These are phyloP conservation scores for Nicotiana tomentosiformis DNA, from an alignment of 257 asterid species.

Conservation along the genomic window DNA sequence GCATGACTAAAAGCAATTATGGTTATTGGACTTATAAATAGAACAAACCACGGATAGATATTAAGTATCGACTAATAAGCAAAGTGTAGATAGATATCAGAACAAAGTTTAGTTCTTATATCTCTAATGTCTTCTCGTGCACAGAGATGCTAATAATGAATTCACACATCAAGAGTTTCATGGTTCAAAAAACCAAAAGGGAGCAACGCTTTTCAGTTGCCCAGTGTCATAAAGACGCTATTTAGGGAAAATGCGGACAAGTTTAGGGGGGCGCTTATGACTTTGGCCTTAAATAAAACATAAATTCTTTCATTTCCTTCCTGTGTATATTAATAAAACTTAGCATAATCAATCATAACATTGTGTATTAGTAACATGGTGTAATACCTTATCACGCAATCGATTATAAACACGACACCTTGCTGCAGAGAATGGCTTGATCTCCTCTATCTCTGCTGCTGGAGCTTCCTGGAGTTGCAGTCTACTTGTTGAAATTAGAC, in stretches of 20 bases:
- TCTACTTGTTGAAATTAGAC: conserved; percentile 79
- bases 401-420: conserved; percentile 63
- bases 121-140: background rate
- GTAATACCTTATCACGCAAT: conserved; percentile 46
- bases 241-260: too few relatives aligned
- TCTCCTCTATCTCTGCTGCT: conserved; percentile 44
- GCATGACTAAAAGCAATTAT: background rate
- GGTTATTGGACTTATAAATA: background rate
- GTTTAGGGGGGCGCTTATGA: too few relatives aligned
- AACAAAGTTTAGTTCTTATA: background rate
- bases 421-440: conserved; percentile 77
- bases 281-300: background rate
- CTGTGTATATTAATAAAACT: background rate
- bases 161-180: background rate
- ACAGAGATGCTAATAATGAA: background rate
- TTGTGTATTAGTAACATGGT: background rate
- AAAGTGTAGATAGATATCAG: background rate
- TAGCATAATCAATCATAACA: background rate
- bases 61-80: background rate
- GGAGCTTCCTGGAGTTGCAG: conserved; percentile 63
- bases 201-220: background rate
- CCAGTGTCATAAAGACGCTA: background rate
- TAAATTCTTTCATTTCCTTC: background rate
- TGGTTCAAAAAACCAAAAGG: conserved; percentile 2
- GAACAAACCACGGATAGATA: background rate